Conservation (phyloP, 148 eudicot genomes). For the Rhododendron griersonianum region DNA sequence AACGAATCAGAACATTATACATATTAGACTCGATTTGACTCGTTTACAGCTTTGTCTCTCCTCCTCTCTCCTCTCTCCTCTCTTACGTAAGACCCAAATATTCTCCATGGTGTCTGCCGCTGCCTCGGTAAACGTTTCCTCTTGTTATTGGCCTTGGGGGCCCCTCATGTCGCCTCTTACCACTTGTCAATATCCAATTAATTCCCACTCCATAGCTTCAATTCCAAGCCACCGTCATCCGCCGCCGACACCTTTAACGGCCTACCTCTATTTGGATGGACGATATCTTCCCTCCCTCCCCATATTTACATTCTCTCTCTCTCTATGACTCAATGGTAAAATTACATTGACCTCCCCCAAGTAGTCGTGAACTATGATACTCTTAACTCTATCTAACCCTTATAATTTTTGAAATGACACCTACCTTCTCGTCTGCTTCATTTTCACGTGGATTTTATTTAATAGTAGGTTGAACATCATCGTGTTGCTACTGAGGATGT, state of each 20-base stretch:
- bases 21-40: too few relatives aligned
- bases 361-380: neutral
- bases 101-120: neutral
- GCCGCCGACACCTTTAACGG: neutral
- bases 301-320: neutral
- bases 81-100: neutral
- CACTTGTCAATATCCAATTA: neutral
- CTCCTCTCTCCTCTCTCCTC: neutral
- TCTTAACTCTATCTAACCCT: too few relatives aligned
- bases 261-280: neutral
- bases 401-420: too few relatives aligned
- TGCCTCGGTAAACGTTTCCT: neutral
- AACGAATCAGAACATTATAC: too few relatives aligned
- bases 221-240: neutral
- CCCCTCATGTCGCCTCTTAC: neutral
- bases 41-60: neutral
- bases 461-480: too few relatives aligned
- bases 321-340: neutral
- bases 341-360: neutral
- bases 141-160: neutral
- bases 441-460: too few relatives aligned
- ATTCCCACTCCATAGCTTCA: neutral
- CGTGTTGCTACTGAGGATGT: neutral
- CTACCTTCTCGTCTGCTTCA: too few relatives aligned
- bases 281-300: neutral